phyloP scores from a whole-genome alignment of 1,284 basidiomycete species.

The Moesziomyces globuligerus region DNA sequence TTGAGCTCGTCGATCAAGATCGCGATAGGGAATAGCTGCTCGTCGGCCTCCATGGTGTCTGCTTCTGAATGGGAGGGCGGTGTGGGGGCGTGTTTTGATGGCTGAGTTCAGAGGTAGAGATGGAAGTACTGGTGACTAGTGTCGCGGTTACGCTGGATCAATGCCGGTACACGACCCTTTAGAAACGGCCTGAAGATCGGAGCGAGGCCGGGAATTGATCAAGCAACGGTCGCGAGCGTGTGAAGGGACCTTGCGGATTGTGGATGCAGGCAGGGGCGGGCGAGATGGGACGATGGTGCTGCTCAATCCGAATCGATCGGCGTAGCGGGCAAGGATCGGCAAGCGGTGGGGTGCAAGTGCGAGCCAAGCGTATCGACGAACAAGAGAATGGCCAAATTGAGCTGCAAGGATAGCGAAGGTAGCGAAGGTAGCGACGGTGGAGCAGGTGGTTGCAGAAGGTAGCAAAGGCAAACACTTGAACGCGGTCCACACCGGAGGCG shows the following conservation, averaged over 20 bases:
- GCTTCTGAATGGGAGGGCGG: neutral
- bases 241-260: neutral
- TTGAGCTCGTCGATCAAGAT: conserved; percentile 93
- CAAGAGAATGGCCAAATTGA: neutral
- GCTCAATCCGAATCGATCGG: neutral
- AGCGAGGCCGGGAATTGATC: neutral
- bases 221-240: neutral
- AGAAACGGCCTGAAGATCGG: too few species aligned
- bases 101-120: neutral
- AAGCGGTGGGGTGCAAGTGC: neutral
- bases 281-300: neutral
- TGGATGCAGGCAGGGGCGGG: neutral
- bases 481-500: neutral
- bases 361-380: neutral
- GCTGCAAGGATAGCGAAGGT: neutral
- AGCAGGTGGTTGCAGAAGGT: neutral
- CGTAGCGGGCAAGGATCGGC: neutral
- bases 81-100: neutral
- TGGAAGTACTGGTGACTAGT: too few species aligned
- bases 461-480: neutral
- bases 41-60: conserved; percentile 63
- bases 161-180: too few species aligned
- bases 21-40: conserved; percentile 67
- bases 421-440: neutral
- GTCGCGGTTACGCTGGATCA: too few species aligned